A percentile compares a stretch with the other conserved stretches of the same genome.
phyloP scores from a whole-genome alignment of 192 early-diverging fungal species.

The Backusella liffmaniae region DNA sequence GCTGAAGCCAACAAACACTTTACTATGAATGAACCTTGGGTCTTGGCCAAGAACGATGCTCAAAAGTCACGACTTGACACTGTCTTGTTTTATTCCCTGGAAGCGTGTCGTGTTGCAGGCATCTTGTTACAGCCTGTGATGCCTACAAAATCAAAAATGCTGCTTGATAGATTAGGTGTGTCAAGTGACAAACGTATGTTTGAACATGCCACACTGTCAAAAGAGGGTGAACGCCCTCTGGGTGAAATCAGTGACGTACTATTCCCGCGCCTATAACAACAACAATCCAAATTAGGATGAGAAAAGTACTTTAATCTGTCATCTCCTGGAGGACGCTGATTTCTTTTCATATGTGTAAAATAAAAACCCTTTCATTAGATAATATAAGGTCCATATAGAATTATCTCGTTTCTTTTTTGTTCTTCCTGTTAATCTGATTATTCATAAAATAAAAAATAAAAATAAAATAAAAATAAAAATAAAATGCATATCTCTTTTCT shows the following conservation, averaged over 20 bases:
- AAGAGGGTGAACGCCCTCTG: background rate
- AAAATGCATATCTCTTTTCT: background rate
- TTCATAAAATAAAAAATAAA: background rate
- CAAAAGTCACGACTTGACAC: constrained; percentile 52
- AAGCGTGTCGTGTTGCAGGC: constrained; percentile 70
- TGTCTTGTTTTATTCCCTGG: constrained; percentile 73
- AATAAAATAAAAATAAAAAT: no score
- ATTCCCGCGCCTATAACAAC: background rate
- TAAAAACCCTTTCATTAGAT: background rate
- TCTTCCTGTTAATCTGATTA: background rate
- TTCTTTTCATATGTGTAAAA: background rate
- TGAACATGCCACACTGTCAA: constrained; percentile 38
- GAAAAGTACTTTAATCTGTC: no score
- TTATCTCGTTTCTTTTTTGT: background rate
- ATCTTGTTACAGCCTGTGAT: constrained; percentile 84
- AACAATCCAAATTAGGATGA: background rate
- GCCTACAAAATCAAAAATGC: constrained; percentile 66
- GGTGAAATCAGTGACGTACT: background rate
- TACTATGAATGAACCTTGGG: constrained; percentile 77
- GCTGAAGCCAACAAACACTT: constrained; percentile 76
- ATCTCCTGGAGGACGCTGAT: no score
- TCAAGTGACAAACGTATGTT: constrained; percentile 55
- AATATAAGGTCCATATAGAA: background rate
- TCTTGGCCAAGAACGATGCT: constrained; percentile 51
- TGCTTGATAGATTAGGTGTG: constrained; percentile 71